Conservation (phyloP, 2,329 filamentous ascomycete species). For the Cladosporium sp. region DNA sequence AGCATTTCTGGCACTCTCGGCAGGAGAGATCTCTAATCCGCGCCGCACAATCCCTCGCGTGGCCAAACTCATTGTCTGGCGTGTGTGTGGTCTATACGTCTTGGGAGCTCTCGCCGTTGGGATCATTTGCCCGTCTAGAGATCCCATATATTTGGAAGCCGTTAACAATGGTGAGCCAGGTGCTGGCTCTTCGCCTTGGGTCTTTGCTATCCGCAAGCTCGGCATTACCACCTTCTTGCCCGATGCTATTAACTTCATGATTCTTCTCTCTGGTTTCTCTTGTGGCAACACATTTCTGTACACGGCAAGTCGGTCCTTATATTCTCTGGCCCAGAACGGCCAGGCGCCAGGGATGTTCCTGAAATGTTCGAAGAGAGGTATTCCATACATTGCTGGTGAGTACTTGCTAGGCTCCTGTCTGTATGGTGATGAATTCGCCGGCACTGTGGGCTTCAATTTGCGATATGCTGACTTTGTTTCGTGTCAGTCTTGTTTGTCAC, state of each 20-base stretch:
- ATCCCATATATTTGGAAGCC: constrained; percentile 11
- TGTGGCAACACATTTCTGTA: constrained; percentile 55
- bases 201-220: constrained; percentile 57
- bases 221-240: constrained; percentile 53
- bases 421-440: too few species aligned
- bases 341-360: constrained; percentile 57
- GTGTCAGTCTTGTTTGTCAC: constrained; percentile 52
- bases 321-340: constrained; percentile 56
- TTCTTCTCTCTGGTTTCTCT: constrained; percentile 61
- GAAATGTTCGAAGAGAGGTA: constrained; percentile 67
- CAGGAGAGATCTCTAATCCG: constrained; percentile 26
- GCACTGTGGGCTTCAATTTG: too few species aligned
- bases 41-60: constrained; percentile 25
- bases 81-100: constrained; percentile 17
- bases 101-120: constrained; percentile 21
- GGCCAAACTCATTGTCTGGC: constrained; percentile 28
- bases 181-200: constrained; percentile 4
- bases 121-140: constrained; percentile 29
- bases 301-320: constrained; percentile 49
- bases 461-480: background rate
- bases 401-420: constrained; percentile 7
- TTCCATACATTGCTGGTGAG: constrained; percentile 58
- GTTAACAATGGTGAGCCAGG: constrained; percentile 30
- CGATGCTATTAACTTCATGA: constrained; percentile 64
- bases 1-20: constrained; percentile 21